phyloP scores from a whole-genome alignment of 768 basidiomycete genomes.

The Boletus coccyginus region DNA sequence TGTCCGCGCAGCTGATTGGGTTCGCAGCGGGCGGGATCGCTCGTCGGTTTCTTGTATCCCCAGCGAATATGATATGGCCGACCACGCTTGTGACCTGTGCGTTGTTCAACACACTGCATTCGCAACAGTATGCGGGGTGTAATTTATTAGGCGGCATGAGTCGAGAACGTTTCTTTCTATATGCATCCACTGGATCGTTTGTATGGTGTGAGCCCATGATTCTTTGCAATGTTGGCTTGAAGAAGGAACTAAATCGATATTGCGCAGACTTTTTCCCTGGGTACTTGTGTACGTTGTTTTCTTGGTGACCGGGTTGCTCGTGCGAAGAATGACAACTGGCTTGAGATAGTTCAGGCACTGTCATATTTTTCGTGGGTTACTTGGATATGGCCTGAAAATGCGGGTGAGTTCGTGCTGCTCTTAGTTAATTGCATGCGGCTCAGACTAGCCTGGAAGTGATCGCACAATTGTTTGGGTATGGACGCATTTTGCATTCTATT shows the following conservation, averaged over 20 bases:
- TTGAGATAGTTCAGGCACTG: slow-evolving; percentile 40
- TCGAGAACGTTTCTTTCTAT: slow-evolving; percentile 76
- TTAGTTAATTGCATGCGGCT: slow-evolving; percentile 18
- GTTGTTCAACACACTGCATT: slow-evolving; percentile 75
- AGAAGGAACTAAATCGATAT: slow-evolving; percentile 8
- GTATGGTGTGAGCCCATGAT: slow-evolving; percentile 51
- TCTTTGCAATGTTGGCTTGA: background rate
- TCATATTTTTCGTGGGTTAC: slow-evolving; percentile 60
- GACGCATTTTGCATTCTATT: background rate
- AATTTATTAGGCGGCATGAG: slow-evolving; percentile 61
- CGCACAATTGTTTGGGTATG: slow-evolving; percentile 48
- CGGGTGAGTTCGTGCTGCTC: slow-evolving; percentile 35
- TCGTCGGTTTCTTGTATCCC: slow-evolving; percentile 72
- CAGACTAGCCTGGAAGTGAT: slow-evolving; percentile 31
- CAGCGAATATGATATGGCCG: slow-evolving; percentile 67
- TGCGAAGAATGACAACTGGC: slow-evolving; percentile 15
- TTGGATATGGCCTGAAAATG: slow-evolving; percentile 49
- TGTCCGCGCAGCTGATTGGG: slow-evolving; percentile 75
- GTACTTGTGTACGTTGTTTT: slow-evolving; percentile 37
- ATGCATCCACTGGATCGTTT: slow-evolving; percentile 54
- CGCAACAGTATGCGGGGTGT: slow-evolving; percentile 60
- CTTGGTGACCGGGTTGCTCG: background rate
- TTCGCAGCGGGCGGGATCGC: slow-evolving; percentile 79
- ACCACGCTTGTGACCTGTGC: slow-evolving; percentile 72
- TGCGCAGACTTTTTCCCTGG: slow-evolving; percentile 42